These are phyloP conservation scores for Sarcomyxa edulis DNA, from an alignment of 768 basidiomycete species.

Conservation along the genomic window DNA sequence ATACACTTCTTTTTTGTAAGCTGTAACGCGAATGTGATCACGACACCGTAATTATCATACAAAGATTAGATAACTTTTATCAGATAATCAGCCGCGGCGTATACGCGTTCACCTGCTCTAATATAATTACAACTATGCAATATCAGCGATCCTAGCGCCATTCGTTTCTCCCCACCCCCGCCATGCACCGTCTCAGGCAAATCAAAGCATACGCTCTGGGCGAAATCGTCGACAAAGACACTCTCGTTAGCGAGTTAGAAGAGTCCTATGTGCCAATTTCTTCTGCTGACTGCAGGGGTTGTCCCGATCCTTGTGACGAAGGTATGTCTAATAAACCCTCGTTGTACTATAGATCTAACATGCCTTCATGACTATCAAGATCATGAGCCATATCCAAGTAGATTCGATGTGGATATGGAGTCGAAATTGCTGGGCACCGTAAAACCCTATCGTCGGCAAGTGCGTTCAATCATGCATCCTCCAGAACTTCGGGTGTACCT, in stretches of 20 bases:
- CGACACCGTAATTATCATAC: too few species aligned
- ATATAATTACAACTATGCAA: too few species aligned
- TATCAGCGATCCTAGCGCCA: too few species aligned
- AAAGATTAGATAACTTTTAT: too few species aligned
- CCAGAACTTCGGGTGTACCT: too few species aligned
- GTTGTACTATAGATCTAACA: too few species aligned
- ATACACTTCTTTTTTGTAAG: too few species aligned
- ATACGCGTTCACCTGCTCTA: too few species aligned
- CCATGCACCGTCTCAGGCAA: conserved; percentile 20
- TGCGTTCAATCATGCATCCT: conserved; percentile 18
- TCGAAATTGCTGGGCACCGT: conserved; percentile 82
- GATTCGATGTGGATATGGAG: conserved; percentile 75
- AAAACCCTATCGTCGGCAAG: conserved; percentile 81
- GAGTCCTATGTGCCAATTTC: conserved; percentile 60
- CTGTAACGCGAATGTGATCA: too few species aligned
- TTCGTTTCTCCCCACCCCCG: too few species aligned
- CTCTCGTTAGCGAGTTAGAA: conserved; percentile 45
- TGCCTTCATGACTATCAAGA: too few species aligned
- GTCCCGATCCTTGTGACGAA: conserved; percentile 72
- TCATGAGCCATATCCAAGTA: conserved; percentile 68
- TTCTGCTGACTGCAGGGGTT: conserved; percentile 62
- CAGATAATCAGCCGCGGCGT: too few species aligned
- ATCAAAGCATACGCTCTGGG: conserved; percentile 38
- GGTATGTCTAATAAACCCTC: conserved; percentile 42
- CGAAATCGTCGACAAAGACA: conserved; percentile 28